Conservation (phyloP, 2,329 filamentous ascomycete genomes). For the Curvularia verruculosa region DNA sequence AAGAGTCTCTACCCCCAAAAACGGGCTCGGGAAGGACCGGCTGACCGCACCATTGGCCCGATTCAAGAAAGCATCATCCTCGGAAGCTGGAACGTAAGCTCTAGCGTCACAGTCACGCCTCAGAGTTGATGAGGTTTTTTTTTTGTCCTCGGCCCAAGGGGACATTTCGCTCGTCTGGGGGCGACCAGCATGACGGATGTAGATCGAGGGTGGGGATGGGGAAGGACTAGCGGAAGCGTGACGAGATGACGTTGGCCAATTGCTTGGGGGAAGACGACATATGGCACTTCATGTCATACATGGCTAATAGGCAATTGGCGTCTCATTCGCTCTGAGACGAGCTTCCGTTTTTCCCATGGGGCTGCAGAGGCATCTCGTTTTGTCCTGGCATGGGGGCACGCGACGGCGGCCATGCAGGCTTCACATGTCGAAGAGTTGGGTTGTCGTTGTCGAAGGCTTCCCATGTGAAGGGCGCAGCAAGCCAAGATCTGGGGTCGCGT, state of each 20-base stretch:
- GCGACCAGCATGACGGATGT: slow-evolving; percentile 28
- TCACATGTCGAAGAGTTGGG: slow-evolving; percentile 38
- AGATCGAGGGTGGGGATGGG: slow-evolving; percentile 30
- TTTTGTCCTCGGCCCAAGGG: slow-evolving; percentile 47
- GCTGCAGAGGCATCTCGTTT: not conserved
- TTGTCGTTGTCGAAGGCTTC: slow-evolving; percentile 9
- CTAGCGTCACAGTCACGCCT: slow-evolving; percentile 15
- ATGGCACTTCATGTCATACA: slow-evolving; percentile 12
- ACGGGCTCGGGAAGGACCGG: slow-evolving; percentile 39
- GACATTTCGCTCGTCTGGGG: slow-evolving; percentile 19
- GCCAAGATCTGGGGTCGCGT: slow-evolving; percentile 19
- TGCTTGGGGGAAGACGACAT: slow-evolving; percentile 24
- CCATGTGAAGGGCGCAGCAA: slow-evolving; percentile 40
- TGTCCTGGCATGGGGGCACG: slow-evolving; percentile 24
- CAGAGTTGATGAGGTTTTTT: slow-evolving; percentile 15
- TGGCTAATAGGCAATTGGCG: not conserved
- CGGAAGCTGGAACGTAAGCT: slow-evolving; percentile 29
- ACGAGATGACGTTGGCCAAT: slow-evolving; percentile 47
- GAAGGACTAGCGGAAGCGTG: slow-evolving; percentile 26
- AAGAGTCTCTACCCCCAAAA: no score
- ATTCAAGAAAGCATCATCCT: slow-evolving; percentile 33
- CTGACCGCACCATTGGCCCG: slow-evolving; percentile 46
- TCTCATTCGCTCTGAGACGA: not conserved
- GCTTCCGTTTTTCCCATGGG: not conserved
- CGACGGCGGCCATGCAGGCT: slow-evolving; percentile 27